Conservation (phyloP, 805 yeast species). For the Myxozyma geophila region DNA sequence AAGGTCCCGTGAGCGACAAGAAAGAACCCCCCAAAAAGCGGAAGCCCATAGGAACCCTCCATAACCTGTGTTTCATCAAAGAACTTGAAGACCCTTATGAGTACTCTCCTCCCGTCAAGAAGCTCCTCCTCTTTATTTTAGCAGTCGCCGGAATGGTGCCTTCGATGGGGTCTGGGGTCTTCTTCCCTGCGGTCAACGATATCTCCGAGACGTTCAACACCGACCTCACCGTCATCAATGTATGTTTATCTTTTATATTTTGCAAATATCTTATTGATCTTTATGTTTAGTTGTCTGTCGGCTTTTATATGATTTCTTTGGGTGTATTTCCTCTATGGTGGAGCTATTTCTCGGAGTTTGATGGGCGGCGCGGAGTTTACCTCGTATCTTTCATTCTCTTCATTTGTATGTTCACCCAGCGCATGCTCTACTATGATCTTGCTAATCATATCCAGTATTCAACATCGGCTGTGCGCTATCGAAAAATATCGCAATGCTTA, state of each 20-base stretch:
- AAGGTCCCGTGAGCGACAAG: background rate
- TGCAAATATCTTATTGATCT: background rate
- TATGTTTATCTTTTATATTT: constrained; percentile 38
- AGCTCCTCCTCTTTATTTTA: constrained; percentile 62
- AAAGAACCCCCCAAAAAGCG: constrained; percentile 2
- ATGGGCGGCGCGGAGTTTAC: constrained; percentile 77
- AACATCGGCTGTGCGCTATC: constrained; percentile 74
- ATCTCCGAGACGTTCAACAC: constrained; percentile 62
- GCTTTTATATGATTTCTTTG: constrained; percentile 70
- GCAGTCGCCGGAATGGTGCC: constrained; percentile 79
- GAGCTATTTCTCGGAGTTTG: constrained; percentile 75
- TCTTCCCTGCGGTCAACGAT: constrained; percentile 75
- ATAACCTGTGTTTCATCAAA: constrained; percentile 55
- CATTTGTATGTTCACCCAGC: constrained; percentile 45
- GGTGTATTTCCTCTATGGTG: constrained; percentile 90
- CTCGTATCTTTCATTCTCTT: constrained; percentile 67
- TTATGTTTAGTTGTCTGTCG: constrained; percentile 56
- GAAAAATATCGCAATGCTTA: constrained; percentile 62
- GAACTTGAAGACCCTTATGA: constrained; percentile 76
- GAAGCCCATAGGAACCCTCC: constrained; percentile 25
- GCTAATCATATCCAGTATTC: constrained; percentile 46
- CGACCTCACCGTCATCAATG: constrained; percentile 63
- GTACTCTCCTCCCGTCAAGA: constrained; percentile 57
- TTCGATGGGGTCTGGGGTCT: constrained; percentile 86
- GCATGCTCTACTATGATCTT: background rate